Conservation (phyloP, 2,329 filamentous ascomycete species). For the Curvularia sp. region DNA sequence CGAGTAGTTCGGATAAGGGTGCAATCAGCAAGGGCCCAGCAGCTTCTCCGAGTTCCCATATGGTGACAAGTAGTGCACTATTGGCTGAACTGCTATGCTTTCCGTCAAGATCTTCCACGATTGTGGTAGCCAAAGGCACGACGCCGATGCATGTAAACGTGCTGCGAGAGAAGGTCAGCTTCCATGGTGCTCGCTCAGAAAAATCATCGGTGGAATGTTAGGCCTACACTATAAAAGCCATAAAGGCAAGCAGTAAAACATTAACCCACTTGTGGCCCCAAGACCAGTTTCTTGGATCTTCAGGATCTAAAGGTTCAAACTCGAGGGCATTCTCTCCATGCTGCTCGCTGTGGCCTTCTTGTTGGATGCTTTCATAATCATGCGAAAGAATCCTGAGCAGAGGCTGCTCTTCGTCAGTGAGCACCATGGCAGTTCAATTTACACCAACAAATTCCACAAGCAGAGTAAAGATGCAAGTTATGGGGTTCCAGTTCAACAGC, state of each 20-base stretch:
- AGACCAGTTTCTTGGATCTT: slow-evolving; percentile 45
- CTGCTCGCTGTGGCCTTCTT: slow-evolving; percentile 20
- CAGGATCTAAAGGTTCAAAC: slow-evolving; percentile 41
- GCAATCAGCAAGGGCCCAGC: slow-evolving; percentile 46
- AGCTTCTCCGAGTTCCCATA: slow-evolving; percentile 49
- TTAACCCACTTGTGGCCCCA: slow-evolving; percentile 43
- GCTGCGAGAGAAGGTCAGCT: slow-evolving; percentile 21
- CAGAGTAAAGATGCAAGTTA: not conserved
- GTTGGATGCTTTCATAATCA: slow-evolving; percentile 22
- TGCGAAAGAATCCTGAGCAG: slow-evolving; percentile 35
- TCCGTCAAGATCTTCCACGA: slow-evolving; percentile 44
- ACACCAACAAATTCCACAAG: not conserved
- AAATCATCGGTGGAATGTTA: not conserved
- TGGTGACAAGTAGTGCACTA: slow-evolving; percentile 45
- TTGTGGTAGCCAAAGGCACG: slow-evolving; percentile 43
- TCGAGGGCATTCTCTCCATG: slow-evolving; percentile 32
- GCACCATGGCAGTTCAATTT: slow-evolving; percentile 21
- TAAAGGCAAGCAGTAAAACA: slow-evolving; percentile 43
- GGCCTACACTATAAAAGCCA: slow-evolving; percentile 48
- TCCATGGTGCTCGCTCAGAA: not conserved
- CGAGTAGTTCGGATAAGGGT: slow-evolving; percentile 45
- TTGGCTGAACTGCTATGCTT: slow-evolving; percentile 33
- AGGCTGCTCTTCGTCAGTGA: slow-evolving; percentile 41
- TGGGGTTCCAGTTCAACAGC: not conserved
- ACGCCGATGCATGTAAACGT: slow-evolving; percentile 52